Evolutionary conservation across 2,329 filamentous ascomycete genomes (phyloP).

Genomic region (Xylaria arbuscula): DNA sequence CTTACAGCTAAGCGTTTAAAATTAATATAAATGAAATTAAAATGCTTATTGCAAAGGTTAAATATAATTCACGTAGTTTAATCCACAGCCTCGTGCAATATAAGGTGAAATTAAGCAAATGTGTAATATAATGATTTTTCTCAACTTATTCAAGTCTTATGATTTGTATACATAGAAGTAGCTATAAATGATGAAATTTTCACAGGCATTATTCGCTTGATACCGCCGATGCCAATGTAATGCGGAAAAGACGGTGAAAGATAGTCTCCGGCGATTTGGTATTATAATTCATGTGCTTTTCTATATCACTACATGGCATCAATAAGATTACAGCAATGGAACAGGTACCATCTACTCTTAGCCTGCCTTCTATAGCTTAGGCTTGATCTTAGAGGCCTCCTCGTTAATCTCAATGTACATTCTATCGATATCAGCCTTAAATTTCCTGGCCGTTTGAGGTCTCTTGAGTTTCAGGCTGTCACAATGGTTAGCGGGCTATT

Average conservation of each 20-base stretch:
- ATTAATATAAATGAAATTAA: too few relatives aligned
- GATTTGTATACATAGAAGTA: too few relatives aligned
- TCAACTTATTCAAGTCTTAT: too few relatives aligned
- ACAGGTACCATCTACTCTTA: background rate
- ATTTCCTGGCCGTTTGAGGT: conserved; percentile 65
- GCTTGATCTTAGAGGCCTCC: conserved; percentile 52
- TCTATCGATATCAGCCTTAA: conserved; percentile 63
- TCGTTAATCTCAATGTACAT: conserved; percentile 67
- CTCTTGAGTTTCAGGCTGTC: conserved; percentile 69
- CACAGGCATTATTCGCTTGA: too few relatives aligned
- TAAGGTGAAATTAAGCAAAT: too few relatives aligned
- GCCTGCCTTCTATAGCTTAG: conserved; percentile 57
- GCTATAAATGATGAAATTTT: too few relatives aligned
- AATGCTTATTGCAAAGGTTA: too few relatives aligned
- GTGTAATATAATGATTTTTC: too few relatives aligned
- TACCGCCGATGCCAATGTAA: too few relatives aligned
- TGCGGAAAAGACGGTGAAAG: conserved; percentile 1
- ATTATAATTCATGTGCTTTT: conserved; percentile 22
- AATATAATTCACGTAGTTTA: too few relatives aligned
- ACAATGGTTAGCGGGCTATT: conserved; percentile 36
- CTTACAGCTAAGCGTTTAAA: too few relatives aligned
- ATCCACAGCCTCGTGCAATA: too few relatives aligned
- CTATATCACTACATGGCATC: conserved; percentile 26
- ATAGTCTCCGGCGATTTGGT: conserved; percentile 15
- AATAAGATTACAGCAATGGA: conserved; percentile 9